Conservation (phyloP, 129 eudicot species). For the Tagetes patula region DNA sequence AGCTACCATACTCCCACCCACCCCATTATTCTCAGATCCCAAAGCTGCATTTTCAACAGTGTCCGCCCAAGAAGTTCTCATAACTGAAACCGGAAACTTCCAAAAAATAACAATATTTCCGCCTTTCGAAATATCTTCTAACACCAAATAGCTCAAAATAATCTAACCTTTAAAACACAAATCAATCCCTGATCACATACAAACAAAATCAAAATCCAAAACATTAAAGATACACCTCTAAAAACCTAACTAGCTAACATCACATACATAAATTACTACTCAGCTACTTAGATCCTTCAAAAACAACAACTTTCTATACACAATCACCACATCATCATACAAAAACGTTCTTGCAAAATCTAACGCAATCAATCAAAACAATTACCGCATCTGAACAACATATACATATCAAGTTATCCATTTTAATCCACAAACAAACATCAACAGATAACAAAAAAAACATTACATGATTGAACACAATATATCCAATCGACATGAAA, state of each 20-base stretch:
- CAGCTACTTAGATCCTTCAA: background rate
- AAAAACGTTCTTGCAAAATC: conserved; percentile 6
- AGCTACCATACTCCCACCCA: conserved; percentile 38
- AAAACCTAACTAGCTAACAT: background rate
- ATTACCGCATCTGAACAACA: background rate
- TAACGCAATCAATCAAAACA: background rate
- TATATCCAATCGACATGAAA: background rate
- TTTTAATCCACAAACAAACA: conserved; percentile 14
- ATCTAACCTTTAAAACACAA: conserved; percentile 8
- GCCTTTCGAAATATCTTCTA: background rate
- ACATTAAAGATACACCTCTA: too few species aligned
- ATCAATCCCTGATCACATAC: conserved; percentile 21
- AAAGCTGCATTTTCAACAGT: conserved; percentile 58
- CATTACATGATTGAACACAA: background rate
- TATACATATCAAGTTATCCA: background rate
- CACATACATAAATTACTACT: background rate
- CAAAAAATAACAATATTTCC: background rate
- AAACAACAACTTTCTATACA: background rate
- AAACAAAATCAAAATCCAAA: conserved; percentile 6
- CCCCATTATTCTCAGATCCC: conserved; percentile 49
- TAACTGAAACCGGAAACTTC: conserved; percentile 4
- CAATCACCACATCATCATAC: background rate
- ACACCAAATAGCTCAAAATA: background rate
- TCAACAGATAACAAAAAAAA: background rate
- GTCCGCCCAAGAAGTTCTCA: conserved; percentile 85